phyloP scores from a whole-genome alignment of 169 alveolate genomes.

The Plasmodium yoelii region DNA sequence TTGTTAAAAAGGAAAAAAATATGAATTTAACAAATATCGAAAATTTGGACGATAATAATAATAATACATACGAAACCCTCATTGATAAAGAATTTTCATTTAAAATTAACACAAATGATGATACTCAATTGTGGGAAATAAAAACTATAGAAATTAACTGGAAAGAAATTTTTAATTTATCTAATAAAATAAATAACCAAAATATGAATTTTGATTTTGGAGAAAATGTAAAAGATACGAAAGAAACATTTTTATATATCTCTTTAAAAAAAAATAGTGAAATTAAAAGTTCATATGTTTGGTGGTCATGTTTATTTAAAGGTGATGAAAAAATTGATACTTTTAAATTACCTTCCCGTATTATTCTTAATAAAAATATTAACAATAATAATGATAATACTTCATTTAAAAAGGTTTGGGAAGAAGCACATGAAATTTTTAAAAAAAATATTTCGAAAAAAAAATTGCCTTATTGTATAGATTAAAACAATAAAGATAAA shows the following conservation, averaged over 20 bases:
- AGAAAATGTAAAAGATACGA: constrained; percentile 18
- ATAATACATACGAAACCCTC: constrained; percentile 5
- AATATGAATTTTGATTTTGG: constrained; percentile 29
- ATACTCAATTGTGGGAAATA: constrained; percentile 76
- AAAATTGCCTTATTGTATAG: constrained; percentile 31
- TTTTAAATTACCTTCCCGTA: constrained; percentile 56
- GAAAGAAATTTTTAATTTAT: constrained; percentile 28
- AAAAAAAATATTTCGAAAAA: constrained; percentile 62
- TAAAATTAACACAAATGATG: constrained; percentile 58
- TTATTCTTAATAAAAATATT: constrained; percentile 6
- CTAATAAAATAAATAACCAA: constrained; percentile 71
- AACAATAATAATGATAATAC: constrained; percentile 4
- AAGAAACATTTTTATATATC: constrained; percentile 75
- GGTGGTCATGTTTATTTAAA: constrained; percentile 72
- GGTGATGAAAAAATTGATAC: constrained; percentile 35
- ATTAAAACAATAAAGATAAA: constrained; percentile 2
- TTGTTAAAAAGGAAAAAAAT: constrained; percentile 35
- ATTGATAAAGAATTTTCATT: constrained; percentile 43
- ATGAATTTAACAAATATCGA: not conserved
- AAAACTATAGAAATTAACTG: constrained; percentile 63
- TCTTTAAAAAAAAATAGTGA: constrained; percentile 65
- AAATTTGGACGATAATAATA: not conserved
- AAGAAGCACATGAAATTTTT: constrained; percentile 73
- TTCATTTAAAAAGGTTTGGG: constrained; percentile 67
- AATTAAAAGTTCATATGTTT: constrained; percentile 42